A percentile compares a stretch with the other conserved stretches of the same genome.
phyloP scores from a whole-genome alignment of 2,329 filamentous ascomycete species.

The Geosmithia morbida region DNA sequence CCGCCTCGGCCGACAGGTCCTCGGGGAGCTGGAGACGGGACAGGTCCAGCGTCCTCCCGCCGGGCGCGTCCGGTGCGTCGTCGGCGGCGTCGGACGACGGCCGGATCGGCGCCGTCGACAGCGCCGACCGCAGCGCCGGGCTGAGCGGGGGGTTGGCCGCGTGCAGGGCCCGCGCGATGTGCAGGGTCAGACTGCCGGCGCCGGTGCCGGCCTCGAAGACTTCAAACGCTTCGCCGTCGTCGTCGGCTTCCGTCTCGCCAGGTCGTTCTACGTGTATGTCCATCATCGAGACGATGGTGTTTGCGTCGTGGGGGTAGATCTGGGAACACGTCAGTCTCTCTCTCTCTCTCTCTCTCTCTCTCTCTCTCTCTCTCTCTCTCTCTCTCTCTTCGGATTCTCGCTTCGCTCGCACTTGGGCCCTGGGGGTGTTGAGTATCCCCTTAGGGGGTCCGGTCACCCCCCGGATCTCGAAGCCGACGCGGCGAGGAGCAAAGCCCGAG shows the following conservation, averaged over 20 bases:
- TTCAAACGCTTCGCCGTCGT: conserved; percentile 35
- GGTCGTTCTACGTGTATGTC: conserved; percentile 50
- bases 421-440: no score
- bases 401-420: background rate
- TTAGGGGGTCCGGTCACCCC: no score
- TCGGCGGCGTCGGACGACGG: no score
- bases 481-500: no score
- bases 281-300: conserved; percentile 59
- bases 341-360: background rate
- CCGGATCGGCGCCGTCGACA: background rate
- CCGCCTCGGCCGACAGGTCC: background rate
- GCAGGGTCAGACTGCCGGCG: conserved; percentile 65
- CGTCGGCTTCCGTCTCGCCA: conserved; percentile 12
- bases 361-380: background rate
- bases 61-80: background rate
- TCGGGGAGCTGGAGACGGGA: conserved; percentile 13
- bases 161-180: conserved; percentile 63
- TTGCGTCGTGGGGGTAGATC: conserved; percentile 59
- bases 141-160: conserved; percentile 42
- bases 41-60: background rate
- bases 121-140: background rate
- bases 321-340: background rate
- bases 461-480: no score
- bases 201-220: conserved; percentile 77
- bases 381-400: background rate